phyloP scores from a whole-genome alignment of 2,329 filamentous ascomycete species.

The Neurospora sp. region DNA sequence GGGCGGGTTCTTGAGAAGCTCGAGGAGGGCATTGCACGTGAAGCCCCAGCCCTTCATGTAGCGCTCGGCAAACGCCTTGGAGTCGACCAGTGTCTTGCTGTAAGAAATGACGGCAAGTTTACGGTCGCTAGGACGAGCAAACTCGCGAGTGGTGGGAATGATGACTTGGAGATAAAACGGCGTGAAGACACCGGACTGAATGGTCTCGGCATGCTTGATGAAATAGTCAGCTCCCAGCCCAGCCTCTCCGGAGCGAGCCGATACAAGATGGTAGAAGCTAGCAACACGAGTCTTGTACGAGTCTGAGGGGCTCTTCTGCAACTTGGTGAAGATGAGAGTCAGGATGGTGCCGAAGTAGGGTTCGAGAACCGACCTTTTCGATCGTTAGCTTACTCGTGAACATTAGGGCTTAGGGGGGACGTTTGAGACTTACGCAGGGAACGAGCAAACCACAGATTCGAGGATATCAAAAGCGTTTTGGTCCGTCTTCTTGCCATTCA shows the following conservation, averaged over 20 bases:
- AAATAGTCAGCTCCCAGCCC: conserved; percentile 92
- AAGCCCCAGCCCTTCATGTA: conserved; percentile 86
- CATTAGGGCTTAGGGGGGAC: not conserved
- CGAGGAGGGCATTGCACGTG: conserved; percentile 81
- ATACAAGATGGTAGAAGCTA: conserved; percentile 88
- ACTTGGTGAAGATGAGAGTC: conserved; percentile 67
- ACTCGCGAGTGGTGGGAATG: conserved; percentile 78
- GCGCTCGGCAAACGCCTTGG: conserved; percentile 67
- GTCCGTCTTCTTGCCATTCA: conserved; percentile 75
- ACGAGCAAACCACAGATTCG: conserved; percentile 64
- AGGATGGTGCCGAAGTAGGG: conserved; percentile 73
- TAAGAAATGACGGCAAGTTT: conserved; percentile 90
- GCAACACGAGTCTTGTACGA: conserved; percentile 80
- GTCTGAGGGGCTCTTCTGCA: conserved; percentile 61
- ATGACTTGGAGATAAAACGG: conserved; percentile 81
- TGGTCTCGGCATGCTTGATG: conserved; percentile 68
- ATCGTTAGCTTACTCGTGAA: conserved; percentile 13
- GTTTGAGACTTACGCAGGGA: conserved; percentile 52
- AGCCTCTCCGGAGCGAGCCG: conserved; percentile 59
- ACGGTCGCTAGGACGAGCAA: conserved; percentile 78
- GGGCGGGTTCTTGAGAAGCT: conserved; percentile 81
- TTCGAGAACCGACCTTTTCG: conserved; percentile 50
- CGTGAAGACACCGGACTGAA: conserved; percentile 72
- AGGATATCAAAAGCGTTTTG: conserved; percentile 81
- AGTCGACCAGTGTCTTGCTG: conserved; percentile 84